These are phyloP conservation scores for Neckera pumila DNA, from an alignment of 225 moss, liverwort and hornwort species.

Conservation along the genomic window DNA sequence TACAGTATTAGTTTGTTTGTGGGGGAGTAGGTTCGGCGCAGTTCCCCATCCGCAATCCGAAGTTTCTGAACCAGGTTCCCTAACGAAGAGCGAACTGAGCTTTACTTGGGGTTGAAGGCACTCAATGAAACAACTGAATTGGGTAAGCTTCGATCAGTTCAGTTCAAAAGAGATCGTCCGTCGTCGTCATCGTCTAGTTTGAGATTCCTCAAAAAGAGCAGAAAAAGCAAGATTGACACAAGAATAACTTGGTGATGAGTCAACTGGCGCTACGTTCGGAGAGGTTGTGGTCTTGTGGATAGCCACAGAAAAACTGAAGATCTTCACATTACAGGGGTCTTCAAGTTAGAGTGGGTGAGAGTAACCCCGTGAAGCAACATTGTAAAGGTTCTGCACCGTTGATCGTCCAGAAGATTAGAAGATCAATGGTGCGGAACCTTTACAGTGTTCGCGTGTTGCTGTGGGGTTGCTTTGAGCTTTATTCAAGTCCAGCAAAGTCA, in stretches of 20 bases:
- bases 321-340: not conserved
- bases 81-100: not conserved
- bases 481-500: not conserved
- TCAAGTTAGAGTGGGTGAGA: not conserved
- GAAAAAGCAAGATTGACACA: not conserved
- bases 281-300: too few species aligned
- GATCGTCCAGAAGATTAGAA: too few species aligned
- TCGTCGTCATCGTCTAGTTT: not conserved
- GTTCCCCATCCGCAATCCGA: not conserved
- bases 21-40: not conserved
- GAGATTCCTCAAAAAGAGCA: not conserved
- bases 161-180: not conserved
- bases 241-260: not conserved
- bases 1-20: too few species aligned
- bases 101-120: not conserved
- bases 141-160: too few species aligned
- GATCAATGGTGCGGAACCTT: too few species aligned
- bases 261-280: not conserved
- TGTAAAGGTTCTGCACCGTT: too few species aligned
- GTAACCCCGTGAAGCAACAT: too few species aligned
- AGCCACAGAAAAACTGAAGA: not conserved
- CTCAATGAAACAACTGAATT: not conserved
- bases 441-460: too few species aligned
- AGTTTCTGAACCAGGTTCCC: not conserved
- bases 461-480: not conserved